Conservation (phyloP, 1,139 yeast genomes). For the Diutina scorzettiae region DNA sequence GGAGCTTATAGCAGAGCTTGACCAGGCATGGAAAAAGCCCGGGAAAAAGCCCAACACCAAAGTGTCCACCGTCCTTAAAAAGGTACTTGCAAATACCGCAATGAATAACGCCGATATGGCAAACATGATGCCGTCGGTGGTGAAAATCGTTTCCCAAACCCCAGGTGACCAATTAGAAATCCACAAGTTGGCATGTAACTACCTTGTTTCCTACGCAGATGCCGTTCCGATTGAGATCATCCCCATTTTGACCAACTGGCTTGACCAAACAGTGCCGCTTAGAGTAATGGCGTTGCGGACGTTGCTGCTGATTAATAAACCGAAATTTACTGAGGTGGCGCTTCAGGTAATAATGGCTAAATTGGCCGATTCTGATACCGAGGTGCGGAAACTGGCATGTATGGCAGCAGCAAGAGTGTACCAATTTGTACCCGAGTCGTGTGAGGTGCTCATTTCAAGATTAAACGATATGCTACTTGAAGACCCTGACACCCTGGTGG, state of each 20-base stretch:
- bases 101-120: constrained; percentile 74
- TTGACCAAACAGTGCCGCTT: neutral
- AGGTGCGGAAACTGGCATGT: constrained; percentile 43
- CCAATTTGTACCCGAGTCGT: constrained; percentile 37
- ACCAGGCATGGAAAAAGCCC: constrained; percentile 39
- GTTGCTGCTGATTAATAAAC: neutral
- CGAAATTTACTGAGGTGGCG: neutral
- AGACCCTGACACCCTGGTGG: constrained; percentile 50
- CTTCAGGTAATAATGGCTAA: neutral
- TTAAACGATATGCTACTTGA: constrained; percentile 50
- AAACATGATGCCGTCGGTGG: constrained; percentile 52
- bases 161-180: neutral
- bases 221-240: neutral
- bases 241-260: neutral
- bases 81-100: constrained; percentile 73
- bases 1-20: constrained; percentile 46
- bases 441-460: constrained; percentile 35
- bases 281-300: neutral
- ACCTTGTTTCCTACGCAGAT: neutral
- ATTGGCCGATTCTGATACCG: neutral
- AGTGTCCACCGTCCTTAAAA: constrained; percentile 55
- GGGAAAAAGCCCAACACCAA: constrained; percentile 27
- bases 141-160: constrained; percentile 35
- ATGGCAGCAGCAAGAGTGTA: constrained; percentile 60
- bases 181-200: neutral